Base-by-base conservation (phyloP, 768 basidiomycete genomes). In the Tulasnella sp. region DNA sequence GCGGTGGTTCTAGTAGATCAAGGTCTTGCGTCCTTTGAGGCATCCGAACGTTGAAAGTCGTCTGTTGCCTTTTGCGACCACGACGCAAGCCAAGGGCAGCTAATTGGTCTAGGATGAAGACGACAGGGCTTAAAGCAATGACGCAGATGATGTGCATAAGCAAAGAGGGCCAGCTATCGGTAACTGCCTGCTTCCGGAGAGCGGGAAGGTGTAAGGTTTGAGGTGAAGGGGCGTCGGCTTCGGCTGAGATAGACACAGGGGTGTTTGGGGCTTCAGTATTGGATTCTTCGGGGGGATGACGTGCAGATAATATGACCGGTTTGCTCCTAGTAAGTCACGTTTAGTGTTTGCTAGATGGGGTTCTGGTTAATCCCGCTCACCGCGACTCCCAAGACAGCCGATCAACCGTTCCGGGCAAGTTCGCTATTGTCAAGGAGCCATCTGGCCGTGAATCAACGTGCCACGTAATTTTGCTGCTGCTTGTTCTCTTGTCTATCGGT, bases 391-490 rank as follows among this genome's bases (percentile, higher is more conserved):
- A 70, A 36, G 69, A 70, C 69, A 70, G 8, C 1, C 69, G 40
- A 70, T 38, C 37, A 31, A 70, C 9, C 36, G 31, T 11, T 70
- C 40, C 37, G 36, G 69, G 69, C 22, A 36, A 38, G 37, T 70
- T 42, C 17, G 69, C 31, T 42, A 70, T 42, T 70, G 69, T 19
- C 39, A 70, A 31, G 37, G 36, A 42, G 19, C 69, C 69, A 22
- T 70, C 69, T 25, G 40, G 69, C 36, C 40, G 69, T 39, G 36
- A 38, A 38, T 42, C 37, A 15, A 38, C 69, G n/a, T 70, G 69
- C 69, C 69, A 70, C n/a, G 17, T 38, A 25, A 70, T 39, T 70
- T 70, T 70, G 69, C 37, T 70, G 22, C 69, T 42, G n/a, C 37
- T 25, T 25, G 36, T 25, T 5, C 31, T 36, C 29, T 36, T 52